Evolutionary conservation across 108 stramenopile species (phyloP), one percentile per base, ranked within the genome.

Genomic region (Conticribra guillardii): DNA sequence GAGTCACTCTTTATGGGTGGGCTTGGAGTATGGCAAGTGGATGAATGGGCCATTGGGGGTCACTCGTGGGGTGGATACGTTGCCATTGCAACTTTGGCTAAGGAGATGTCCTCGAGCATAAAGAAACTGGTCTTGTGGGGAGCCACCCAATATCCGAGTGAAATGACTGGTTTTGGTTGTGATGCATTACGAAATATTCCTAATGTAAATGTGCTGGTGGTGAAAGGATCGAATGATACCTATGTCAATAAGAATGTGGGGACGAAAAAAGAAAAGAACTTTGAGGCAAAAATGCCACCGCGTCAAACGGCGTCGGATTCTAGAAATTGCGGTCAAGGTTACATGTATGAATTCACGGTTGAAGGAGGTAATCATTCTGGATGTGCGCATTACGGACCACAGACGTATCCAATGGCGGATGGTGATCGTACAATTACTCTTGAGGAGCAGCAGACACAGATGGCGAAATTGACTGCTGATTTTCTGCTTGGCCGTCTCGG

Each of bases 11-110:
- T 72, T 11, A 47, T 67, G 2, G 51, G 54, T 17, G 65, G 64
- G 0, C 16, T 37, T 16, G 67, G 54, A n/a, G 37, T 45, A 28
- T 69, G 67, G 54, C 60, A 69, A 24, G 82, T 85, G 5, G 71
- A 68, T 0, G 53, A 79, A 31, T 88, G 87, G 87, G 71, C 71
- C 2, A 50, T 88, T 50, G 87, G 87, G 19, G 87, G 87, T 3
- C 87, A 88, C 60, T 84, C 79, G 18, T 48, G 79, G 66, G 87
- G 87, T 26, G 81, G 71, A 11, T 17, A 41, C 16, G 11, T 72
- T 11, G 79, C 71, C 16, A 62, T 80, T 29, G 64, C 79, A 0
- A 60, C 71, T 5, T 50, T 71, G 2, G 64, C 71, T 3, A 71
- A 80, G 14, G 79, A 80, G 46, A 55, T 80, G 58, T 67, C 58